phyloP scores from a whole-genome alignment of 164 flowering plant genomes.

The Vitis cinerea region DNA sequence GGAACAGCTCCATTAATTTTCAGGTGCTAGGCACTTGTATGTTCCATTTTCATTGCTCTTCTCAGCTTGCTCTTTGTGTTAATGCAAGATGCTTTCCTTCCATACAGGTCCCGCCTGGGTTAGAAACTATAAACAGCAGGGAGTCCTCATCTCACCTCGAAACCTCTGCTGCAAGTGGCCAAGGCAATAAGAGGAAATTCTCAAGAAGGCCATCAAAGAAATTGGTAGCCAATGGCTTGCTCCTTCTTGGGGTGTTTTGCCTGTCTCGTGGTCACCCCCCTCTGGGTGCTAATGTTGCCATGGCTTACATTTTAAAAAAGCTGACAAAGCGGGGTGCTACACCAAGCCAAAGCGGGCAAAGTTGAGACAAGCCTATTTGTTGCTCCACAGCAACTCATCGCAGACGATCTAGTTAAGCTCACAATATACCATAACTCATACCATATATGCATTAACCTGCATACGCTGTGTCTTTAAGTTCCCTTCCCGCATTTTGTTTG shows the following conservation, averaged over 20 bases:
- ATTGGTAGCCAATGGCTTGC: slow-evolving; percentile 60
- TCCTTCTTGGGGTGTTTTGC: slow-evolving; percentile 70
- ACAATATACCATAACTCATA: too few relatives aligned
- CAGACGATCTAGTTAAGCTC: too few relatives aligned
- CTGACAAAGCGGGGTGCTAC: slow-evolving; percentile 44
- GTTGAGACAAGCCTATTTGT: slow-evolving; percentile 4
- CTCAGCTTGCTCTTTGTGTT: too few relatives aligned
- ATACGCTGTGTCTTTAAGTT: too few relatives aligned
- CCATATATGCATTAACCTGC: too few relatives aligned
- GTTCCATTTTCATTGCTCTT: too few relatives aligned
- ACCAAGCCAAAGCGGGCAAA: slow-evolving; percentile 26
- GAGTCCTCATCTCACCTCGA: slow-evolving; percentile 5
- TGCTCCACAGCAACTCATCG: neutral
- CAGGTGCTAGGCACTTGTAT: too few relatives aligned
- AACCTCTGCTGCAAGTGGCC: slow-evolving; percentile 13
- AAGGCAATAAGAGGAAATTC: slow-evolving; percentile 25
- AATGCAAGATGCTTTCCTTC: neutral
- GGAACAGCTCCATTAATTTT: neutral
- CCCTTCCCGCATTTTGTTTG: too few relatives aligned
- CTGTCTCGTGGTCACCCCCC: slow-evolving; percentile 62
- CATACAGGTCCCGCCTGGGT: slow-evolving; percentile 56
- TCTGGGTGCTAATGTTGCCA: slow-evolving; percentile 73
- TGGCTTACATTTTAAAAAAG: slow-evolving; percentile 73
- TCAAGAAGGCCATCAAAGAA: slow-evolving; percentile 56
- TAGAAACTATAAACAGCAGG: slow-evolving; percentile 22